Conservation (phyloP, 352 stramenopile species). For the Phytopythium kandeliae region DNA sequence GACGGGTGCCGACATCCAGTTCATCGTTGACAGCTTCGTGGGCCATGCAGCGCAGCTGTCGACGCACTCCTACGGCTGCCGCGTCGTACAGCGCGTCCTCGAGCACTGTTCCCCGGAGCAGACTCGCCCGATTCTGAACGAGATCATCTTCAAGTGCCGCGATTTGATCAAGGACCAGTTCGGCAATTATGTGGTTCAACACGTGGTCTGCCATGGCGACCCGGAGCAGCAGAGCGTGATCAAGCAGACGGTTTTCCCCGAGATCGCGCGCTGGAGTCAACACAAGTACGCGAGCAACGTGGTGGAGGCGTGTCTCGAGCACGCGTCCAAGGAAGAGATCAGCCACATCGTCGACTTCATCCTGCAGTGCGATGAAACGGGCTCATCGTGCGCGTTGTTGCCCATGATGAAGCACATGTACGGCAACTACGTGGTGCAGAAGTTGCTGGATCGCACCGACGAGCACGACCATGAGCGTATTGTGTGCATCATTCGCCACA, state of each 20-base stretch:
- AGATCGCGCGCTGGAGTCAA: slow-evolving; percentile 88
- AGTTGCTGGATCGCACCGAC: slow-evolving; percentile 91
- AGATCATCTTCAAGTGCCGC: slow-evolving; percentile 90
- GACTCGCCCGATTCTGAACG: slow-evolving; percentile 90
- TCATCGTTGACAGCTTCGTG: slow-evolving; percentile 96
- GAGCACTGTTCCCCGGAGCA: slow-evolving; percentile 92
- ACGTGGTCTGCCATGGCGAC: slow-evolving; percentile 94
- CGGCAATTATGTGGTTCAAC: slow-evolving; percentile 99
- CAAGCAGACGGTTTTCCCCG: slow-evolving; percentile 80
- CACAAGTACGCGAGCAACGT: slow-evolving; percentile 97
- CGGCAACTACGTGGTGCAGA: slow-evolving; percentile 96
- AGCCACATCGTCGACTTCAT: slow-evolving; percentile 75
- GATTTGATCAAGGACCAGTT: slow-evolving; percentile 95
- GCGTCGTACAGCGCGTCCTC: slow-evolving; percentile 97
- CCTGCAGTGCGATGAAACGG: slow-evolving; percentile 66
- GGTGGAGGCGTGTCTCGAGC: slow-evolving; percentile 93
- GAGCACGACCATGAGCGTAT: slow-evolving; percentile 81
- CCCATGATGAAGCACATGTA: slow-evolving; percentile 96
- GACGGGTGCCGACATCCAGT: slow-evolving; percentile 91
- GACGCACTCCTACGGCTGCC: slow-evolving; percentile 97
- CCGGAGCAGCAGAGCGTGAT: slow-evolving; percentile 71
- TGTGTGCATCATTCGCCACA: slow-evolving; percentile 87
- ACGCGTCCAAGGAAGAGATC: slow-evolving; percentile 80
- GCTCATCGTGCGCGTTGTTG: slow-evolving; percentile 71
- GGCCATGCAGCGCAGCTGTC: slow-evolving; percentile 89